Base-by-base conservation (phyloP, 1,284 basidiomycete genomes). In the Hypsizygus ulmarius region DNA sequence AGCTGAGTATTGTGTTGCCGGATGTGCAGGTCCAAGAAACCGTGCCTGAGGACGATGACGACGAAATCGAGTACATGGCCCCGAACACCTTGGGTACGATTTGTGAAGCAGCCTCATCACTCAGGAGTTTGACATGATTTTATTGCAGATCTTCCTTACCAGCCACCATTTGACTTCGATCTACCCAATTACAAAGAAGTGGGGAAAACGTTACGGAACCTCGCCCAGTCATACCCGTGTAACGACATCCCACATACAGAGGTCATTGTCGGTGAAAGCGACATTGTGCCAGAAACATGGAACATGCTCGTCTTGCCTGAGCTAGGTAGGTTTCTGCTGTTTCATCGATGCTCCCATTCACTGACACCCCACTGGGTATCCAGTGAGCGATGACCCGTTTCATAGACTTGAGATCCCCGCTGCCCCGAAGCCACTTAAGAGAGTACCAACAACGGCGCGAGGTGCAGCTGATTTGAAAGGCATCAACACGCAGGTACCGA, bases 61-160 rank as follows among this genome's bases (percentile, higher is more conserved):
- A 83, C 54, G 87, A 90, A 61, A 73, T 90, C 32, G 88, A 91
- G 62, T 90, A 88, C 59, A 83, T 85, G 78, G 75, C 87, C 25
- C 87, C 87, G 5, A 85, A 82, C 54, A 78, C 77, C 6, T 66
- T 78, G 14, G 77, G 87, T 87, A 55, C 53, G 79, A 66, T 3
- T 19, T 29, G 14, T 12, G 33, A 11, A 28, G 33, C 33, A 30
- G 19, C 32, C 41, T 6, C 15, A n/a, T 5, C 29, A 14, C 30
- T 40, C 33, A 47, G 33, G 11, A 38, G 19, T 21, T 42, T 49
- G 30, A 54, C 41, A 39, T 9, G 40, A 37, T 14, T 36, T 3
- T 9, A 14, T 21, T 5, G 3, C 50, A 81, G 81, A 80, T 38
- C 54, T 74, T 15, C 66, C 73, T 0, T 83, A 77, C 49, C 70